Base-by-base conservation (phyloP, 495 filamentous ascomycete genomes). In the Neurospora hispaniola region DNA sequence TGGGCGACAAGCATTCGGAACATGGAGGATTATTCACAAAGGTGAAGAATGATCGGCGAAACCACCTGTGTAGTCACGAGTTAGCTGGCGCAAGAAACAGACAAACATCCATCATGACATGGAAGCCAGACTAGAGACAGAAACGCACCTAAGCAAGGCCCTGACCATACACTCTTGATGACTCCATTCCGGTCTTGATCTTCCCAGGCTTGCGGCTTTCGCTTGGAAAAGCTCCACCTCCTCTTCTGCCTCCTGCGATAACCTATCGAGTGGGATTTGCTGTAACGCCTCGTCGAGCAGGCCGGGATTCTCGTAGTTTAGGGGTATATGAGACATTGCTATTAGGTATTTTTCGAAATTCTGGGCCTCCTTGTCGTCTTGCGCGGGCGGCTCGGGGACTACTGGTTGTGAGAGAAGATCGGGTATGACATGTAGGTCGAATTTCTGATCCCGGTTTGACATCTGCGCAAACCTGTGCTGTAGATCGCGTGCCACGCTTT, bases 121-220 rank as follows among this genome's bases (percentile, higher is more conserved):
- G 10, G 1, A 31, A 40, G 16, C 27, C 6, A 27, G 35, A 42
- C 62, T 42, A 35, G n/a, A 14, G 18, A 71, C 38, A 1, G 38
- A 70, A 72, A 79, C 84, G 66, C 80, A 92, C 93, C 89, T 94
- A 73, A 98, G 82, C 73, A 99, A 85, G 73, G 96, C 92, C 76
- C 91, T 89, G 76, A 99, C 91, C 41, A 98, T 93, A 84, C 95
- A 99, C 84, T 99, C 96, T 81, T 98, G 96, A 78, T 98, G 97
- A 16, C 94, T 94, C 96, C 96, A 99, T 87, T 96, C 93, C 18
- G 95, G 88, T 77, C 91, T 92, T 72, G 88, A 89, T 69, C 90
- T 88, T 3, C 91, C 92, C 78, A 97, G 87, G 75, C 92, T 95
- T 76, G 90, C 91, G 11, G 96, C 95, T 79, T 95, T 88, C 1